Base-by-base conservation (phyloP, 345 rosid genomes). In the Populus alba region DNA sequence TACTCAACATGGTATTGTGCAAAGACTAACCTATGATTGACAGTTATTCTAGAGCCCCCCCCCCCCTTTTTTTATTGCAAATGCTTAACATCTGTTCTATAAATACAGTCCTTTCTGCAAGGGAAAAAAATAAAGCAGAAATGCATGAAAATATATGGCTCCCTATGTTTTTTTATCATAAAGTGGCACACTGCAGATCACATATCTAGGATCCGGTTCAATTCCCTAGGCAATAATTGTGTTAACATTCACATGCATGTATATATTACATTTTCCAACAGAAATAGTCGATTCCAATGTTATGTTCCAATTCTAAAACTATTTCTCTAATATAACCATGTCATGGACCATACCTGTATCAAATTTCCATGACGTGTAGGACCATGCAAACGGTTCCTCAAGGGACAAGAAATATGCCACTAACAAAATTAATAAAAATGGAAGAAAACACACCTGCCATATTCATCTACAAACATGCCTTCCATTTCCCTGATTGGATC, bases 401-500 rank as follows among this genome's bases (percentile, higher is more conserved):
- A n/a, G 65, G 25, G 6, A 23, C 29, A 4, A 59, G 65, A 59
- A 12, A 61, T 8, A 37, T 29, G 16, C 35, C 12, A 43, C 23
- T 2, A 20, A 37, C 45, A 71, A 10, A 29, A 25, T 57, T 6
- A 16, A 17, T 27, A 20, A 70, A 62, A n/a, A 47, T 12, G 35
- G 16, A 71, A 45, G n/a, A 79, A 73, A 49, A 75, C 87, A 47
- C 74, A 96, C 99, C 99, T 96, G 76, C 99, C 99, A 88, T 96
- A 96, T 85, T 96, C 99, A 83, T 96, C 99, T 63, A 96, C 95
- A 85, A 89, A 87, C 93, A 96, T 96, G 85, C 98, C 98, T 84
- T 96, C 99, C 98, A 96, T 96, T 87, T 87, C 95, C 84, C 99
- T 90, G 29, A 96, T 87, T 62, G 99, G 99, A 80, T 96, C 99